Conservation (phyloP, 2,329 filamentous ascomycete species). For the Coniella vitis region DNA sequence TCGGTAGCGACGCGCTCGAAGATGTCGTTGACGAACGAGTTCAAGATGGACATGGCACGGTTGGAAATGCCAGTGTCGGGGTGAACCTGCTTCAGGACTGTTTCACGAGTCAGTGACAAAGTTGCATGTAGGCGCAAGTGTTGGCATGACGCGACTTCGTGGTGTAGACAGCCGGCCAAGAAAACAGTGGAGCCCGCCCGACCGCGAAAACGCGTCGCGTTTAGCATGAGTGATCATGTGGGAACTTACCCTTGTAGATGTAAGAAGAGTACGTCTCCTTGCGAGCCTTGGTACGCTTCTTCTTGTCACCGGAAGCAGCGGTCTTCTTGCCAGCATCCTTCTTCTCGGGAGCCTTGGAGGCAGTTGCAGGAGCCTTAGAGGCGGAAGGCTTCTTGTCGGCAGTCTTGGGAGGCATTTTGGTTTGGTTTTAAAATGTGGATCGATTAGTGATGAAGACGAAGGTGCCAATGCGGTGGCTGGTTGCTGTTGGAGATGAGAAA, state of each 20-base stretch:
- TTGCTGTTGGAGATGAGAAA: slow-evolving; percentile 21
- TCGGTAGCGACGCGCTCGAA: slow-evolving; percentile 99
- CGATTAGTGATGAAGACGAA: slow-evolving; percentile 17
- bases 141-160: neutral
- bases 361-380: slow-evolving; percentile 84
- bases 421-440: slow-evolving; percentile 12
- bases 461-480: slow-evolving; percentile 19
- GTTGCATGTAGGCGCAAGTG: neutral
- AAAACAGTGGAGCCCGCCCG: slow-evolving; percentile 1
- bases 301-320: slow-evolving; percentile 92
- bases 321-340: slow-evolving; percentile 99
- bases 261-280: slow-evolving; percentile 99
- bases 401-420: slow-evolving; percentile 93
- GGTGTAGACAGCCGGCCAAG: neutral
- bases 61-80: slow-evolving; percentile 99
- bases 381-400: slow-evolving; percentile 98
- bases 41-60: slow-evolving; percentile 98
- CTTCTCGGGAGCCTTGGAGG: slow-evolving; percentile 74
- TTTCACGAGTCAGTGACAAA: slow-evolving; percentile 24
- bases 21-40: slow-evolving; percentile 99
- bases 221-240: slow-evolving; percentile 6
- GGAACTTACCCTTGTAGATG: slow-evolving; percentile 93
- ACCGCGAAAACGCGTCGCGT: slow-evolving; percentile 18
- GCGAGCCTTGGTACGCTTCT: slow-evolving; percentile 99
- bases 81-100: slow-evolving; percentile 99